Evolutionary conservation across 164 flowering plant species (phyloP).

Genomic region (Taxillus chinensis): DNA sequence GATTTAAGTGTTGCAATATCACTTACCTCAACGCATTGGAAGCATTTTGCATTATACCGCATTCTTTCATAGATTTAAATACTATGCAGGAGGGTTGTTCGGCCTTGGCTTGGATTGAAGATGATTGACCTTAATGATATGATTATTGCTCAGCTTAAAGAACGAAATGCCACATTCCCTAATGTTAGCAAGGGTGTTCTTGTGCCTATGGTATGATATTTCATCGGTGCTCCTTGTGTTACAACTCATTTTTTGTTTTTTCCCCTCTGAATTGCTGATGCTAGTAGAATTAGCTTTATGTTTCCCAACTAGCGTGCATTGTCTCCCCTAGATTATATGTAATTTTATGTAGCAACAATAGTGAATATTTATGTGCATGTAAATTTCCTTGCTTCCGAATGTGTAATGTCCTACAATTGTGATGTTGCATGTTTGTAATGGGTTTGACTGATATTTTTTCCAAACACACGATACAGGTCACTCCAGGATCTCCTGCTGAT

Average conservation of each 20-base stretch:
- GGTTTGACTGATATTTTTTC: neutral
- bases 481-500: slow-evolving; percentile 87
- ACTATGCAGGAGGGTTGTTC: slow-evolving; percentile 75
- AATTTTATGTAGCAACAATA: too few relatives aligned
- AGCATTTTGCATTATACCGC: neutral
- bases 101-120: slow-evolving; percentile 94
- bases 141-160: slow-evolving; percentile 79
- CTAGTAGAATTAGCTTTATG: too few relatives aligned
- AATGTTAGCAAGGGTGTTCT: slow-evolving; percentile 66
- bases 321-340: too few relatives aligned
- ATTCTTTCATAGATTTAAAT: slow-evolving; percentile 4
- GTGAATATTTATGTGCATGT: too few relatives aligned
- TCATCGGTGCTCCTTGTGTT: too few relatives aligned
- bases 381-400: too few relatives aligned
- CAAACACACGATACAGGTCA: slow-evolving; percentile 38
- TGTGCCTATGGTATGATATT: slow-evolving; percentile 63
- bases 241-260: too few relatives aligned
- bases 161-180: slow-evolving; percentile 66
- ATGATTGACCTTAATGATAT: slow-evolving; percentile 86
- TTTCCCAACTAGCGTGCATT: too few relatives aligned
- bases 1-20: too few relatives aligned
- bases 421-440: neutral
- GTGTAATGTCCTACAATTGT: too few relatives aligned
- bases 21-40: neutral
- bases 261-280: too few relatives aligned